A percentile compares a stretch with the other conserved stretches of the same genome.
phyloP scores from a whole-genome alignment of 306 rosid genomes.

The Cicer pinnatifidum region DNA sequence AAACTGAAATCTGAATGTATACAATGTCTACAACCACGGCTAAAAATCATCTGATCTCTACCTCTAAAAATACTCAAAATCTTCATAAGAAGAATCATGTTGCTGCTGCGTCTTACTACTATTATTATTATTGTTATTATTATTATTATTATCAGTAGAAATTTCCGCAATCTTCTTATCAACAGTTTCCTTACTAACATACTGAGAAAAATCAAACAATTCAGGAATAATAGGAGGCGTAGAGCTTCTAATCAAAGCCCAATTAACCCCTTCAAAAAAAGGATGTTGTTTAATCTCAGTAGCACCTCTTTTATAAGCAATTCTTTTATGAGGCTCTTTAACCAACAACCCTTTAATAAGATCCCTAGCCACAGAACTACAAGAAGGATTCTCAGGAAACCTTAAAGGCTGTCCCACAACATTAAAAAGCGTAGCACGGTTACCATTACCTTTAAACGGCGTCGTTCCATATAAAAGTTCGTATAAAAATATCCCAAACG shows the following conservation, averaged over 20 bases:
- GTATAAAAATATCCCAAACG: constrained; percentile 80
- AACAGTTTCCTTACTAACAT: constrained; percentile 46
- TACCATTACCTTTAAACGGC: constrained; percentile 81
- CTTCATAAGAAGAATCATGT: constrained; percentile 40
- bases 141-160: constrained; percentile 16
- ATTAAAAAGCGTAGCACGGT: constrained; percentile 71
- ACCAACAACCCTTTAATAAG: constrained; percentile 77
- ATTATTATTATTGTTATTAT: too few relatives aligned
- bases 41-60: not conserved
- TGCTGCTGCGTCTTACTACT: not conserved
- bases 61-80: constrained; percentile 62
- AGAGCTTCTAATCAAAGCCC: constrained; percentile 82
- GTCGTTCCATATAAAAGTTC: constrained; percentile 86
- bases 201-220: constrained; percentile 60
- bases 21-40: not conserved
- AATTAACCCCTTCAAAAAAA: constrained; percentile 84
- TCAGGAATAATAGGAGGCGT: constrained; percentile 78
- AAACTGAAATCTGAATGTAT: too few relatives aligned
- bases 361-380: constrained; percentile 62
- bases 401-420: constrained; percentile 84
- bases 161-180: constrained; percentile 44
- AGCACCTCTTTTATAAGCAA: constrained; percentile 83
- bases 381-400: constrained; percentile 67
- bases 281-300: constrained; percentile 94
- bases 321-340: constrained; percentile 77